Evolutionary conservation across 805 yeast species (phyloP).

Genomic region (Henningerozyma blattae): DNA sequence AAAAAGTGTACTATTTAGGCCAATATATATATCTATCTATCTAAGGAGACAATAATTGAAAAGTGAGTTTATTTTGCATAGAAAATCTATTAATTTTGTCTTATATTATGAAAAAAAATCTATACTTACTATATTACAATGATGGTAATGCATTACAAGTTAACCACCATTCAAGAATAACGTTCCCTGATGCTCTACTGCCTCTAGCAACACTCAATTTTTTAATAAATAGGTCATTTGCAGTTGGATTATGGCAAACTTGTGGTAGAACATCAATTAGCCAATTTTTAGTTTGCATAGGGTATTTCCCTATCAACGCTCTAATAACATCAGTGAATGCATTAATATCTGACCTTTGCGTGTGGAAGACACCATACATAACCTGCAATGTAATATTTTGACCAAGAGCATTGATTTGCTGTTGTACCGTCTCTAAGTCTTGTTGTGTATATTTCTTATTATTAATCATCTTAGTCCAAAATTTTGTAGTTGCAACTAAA

Average conservation of each 20-base stretch:
- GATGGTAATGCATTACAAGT: conserved; percentile 37
- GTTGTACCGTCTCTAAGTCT: conserved; percentile 28
- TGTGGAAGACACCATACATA: conserved; percentile 35
- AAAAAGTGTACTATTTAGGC: too few species aligned
- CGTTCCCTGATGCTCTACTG: conserved; percentile 44
- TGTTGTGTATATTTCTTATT: conserved; percentile 34
- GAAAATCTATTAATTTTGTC: too few species aligned
- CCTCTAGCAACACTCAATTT: conserved; percentile 56
- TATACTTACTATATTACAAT: too few species aligned
- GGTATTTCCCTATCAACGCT: conserved; percentile 36
- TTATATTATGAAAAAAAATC: too few species aligned
- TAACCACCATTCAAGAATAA: conserved; percentile 55
- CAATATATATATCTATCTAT: too few species aligned
- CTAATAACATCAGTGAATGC: conserved; percentile 42
- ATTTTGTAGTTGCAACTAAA: conserved; percentile 37
- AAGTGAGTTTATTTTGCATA: too few species aligned
- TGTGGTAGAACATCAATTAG: conserved; percentile 20
- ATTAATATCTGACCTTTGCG: conserved; percentile 49
- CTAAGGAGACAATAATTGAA: too few species aligned
- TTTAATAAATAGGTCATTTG: conserved; percentile 36
- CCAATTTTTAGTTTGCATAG: conserved; percentile 40
- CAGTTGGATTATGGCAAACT: conserved; percentile 17
- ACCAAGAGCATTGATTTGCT: conserved; percentile 17
- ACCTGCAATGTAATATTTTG: conserved; percentile 21
- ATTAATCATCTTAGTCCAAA: conserved; percentile 38